A percentile compares a stretch with the other conserved stretches of the same genome.
phyloP scores from a whole-genome alignment of 768 basidiomycete genomes.

The Flagelloscypha sp. region DNA sequence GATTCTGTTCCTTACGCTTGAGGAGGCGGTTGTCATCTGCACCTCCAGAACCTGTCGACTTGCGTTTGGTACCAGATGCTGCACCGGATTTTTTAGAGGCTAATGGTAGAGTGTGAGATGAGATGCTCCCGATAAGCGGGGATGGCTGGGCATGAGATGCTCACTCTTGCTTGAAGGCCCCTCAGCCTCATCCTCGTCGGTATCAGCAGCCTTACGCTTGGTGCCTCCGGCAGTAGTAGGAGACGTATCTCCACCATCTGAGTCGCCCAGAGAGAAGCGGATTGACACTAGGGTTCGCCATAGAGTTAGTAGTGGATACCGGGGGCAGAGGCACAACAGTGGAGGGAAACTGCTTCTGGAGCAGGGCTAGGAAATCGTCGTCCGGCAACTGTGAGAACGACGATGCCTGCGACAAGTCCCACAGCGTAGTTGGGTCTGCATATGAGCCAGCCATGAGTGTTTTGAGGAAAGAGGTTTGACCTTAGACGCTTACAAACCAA shows the following conservation, averaged over 20 bases:
- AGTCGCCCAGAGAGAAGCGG: too few relatives aligned
- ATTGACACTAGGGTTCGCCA: slow-evolving; percentile 32
- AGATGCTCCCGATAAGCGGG: slow-evolving; percentile 6
- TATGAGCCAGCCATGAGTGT: slow-evolving; percentile 41
- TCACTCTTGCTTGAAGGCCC: slow-evolving; percentile 61
- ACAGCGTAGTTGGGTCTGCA: slow-evolving; percentile 42
- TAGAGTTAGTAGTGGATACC: slow-evolving; percentile 7
- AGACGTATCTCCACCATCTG: too few relatives aligned
- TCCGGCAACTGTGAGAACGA: slow-evolving; percentile 60
- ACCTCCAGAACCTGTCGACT: slow-evolving; percentile 23
- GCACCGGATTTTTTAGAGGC: slow-evolving; percentile 15
- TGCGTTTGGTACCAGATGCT: slow-evolving; percentile 21
- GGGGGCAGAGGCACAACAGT: slow-evolving; percentile 7
- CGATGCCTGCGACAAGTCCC: slow-evolving; percentile 57
- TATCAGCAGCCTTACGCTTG: slow-evolving; percentile 85
- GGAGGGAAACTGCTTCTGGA: slow-evolving; percentile 66
- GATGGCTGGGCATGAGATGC: slow-evolving; percentile 36
- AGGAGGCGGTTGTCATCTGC: slow-evolving; percentile 64
- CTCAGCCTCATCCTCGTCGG: slow-evolving; percentile 50
- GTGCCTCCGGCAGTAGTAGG: too few relatives aligned
- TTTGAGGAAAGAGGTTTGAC: background rate
- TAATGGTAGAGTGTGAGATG: slow-evolving; percentile 1
- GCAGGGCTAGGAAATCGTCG: slow-evolving; percentile 68
- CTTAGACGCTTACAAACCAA: too few relatives aligned
- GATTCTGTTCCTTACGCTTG: slow-evolving; percentile 95